phyloP scores from a whole-genome alignment of 306 rosid species.

The Luffa aegyptiaca region DNA sequence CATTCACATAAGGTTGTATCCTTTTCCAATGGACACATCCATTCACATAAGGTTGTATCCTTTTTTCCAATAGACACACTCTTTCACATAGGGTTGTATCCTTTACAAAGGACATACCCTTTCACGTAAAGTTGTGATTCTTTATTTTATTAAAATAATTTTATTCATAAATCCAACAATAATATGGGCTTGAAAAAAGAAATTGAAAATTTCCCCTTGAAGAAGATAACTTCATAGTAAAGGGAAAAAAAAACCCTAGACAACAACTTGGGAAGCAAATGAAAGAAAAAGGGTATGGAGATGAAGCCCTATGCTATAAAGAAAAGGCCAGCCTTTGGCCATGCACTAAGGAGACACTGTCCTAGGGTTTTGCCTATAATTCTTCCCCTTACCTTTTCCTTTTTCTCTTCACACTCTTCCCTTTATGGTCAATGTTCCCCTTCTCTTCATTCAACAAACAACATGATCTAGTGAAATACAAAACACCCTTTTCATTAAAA shows the following conservation, averaged over 20 bases:
- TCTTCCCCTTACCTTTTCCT: neutral
- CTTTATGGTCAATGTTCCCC: neutral
- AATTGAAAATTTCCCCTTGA: neutral
- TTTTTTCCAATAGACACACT: too few relatives aligned
- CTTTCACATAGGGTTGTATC: too few relatives aligned
- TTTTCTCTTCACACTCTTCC: neutral
- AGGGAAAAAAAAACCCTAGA: neutral
- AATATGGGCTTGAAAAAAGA: neutral
- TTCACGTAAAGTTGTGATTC: too few relatives aligned
- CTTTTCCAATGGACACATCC: too few relatives aligned
- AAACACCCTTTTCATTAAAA: neutral
- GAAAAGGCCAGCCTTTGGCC: neutral
- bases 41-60: too few relatives aligned
- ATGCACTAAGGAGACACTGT: neutral
- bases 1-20: too few relatives aligned
- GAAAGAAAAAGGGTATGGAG: neutral
- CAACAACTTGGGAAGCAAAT: neutral
- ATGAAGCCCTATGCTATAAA: neutral
- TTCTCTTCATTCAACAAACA: neutral
- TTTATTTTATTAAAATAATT: too few relatives aligned
- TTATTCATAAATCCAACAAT: too few relatives aligned
- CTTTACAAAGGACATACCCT: too few relatives aligned
- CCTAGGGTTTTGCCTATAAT: neutral
- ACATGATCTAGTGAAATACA: neutral
- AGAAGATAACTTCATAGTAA: neutral